Base-by-base conservation (phyloP, 768 basidiomycete genomes). In the Boletus rufocinnamomeus region DNA sequence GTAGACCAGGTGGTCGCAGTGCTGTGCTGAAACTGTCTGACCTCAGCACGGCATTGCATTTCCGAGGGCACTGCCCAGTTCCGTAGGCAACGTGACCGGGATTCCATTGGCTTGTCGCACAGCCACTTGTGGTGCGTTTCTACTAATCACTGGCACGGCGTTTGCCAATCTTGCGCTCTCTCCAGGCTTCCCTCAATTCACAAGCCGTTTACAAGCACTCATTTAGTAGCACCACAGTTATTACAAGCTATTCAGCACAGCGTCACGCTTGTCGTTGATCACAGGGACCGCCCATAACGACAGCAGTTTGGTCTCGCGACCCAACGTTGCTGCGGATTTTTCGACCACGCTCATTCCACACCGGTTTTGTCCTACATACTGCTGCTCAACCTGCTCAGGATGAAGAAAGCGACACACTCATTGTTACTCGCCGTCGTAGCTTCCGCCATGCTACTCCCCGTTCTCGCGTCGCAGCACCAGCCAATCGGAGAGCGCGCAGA, bases 381-480 rank as follows among this genome's bases (percentile, higher is more conserved):
- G 30, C 52, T 55, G 58, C 52, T 41, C 45, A 43, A 67, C 47
- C 56, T 59, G 55, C 47, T 54, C 60, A 64, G 60, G 58, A 66
- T 71, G 66, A 66, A 69, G 56, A 60, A 61, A 45, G 45, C 62
- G 54, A 58, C 52, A 28, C 63, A 59, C 19, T 59, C 65, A 40
- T 62, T 77, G 32, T 50, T 75, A 30, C 50, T 78, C 25, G 64
- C 71, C 32, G 49, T 66, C 37, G 55, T 67, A 7, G 63, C 70
- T 27, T 69, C 69, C 34, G 68, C 65, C 44, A 40, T 71, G 41
- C 56, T 75, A 17, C 59, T 71, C 52, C 69, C 66, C 38, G 61
- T 63, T 17, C 52, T 66, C 47, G 68, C 63, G 45, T 72, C 61
- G 56, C 70, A 38, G 27, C 47, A 63, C 30, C 59, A 66, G 37